These are phyloP conservation scores for Gossypium raimondii DNA, from an alignment of 345 rosid genomes.

Conservation along the genomic window DNA sequence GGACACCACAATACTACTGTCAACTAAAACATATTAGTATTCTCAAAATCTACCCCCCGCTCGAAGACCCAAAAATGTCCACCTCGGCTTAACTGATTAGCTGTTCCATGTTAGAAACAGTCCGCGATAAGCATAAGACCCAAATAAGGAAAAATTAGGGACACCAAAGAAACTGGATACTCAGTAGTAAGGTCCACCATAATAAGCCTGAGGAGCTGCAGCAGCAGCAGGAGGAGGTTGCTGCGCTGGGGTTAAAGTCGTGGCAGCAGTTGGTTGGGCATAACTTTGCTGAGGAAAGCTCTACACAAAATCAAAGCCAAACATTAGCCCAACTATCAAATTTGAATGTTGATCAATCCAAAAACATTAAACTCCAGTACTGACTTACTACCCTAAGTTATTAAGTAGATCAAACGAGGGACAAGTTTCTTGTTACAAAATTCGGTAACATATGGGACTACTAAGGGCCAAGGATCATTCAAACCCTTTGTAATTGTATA, in stretches of 20 bases:
- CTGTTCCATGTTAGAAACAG: too few species aligned
- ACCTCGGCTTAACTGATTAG: too few species aligned
- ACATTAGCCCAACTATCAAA: conserved; percentile 12
- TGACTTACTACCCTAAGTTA: neutral
- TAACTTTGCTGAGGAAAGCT: conserved; percentile 33
- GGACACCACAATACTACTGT: neutral
- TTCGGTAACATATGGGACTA: neutral
- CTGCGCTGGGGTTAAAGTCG: conserved; percentile 45
- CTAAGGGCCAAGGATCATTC: neutral
- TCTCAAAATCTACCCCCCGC: neutral
- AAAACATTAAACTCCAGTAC: too few species aligned
- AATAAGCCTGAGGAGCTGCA: conserved; percentile 57
- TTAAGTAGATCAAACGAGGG: neutral
- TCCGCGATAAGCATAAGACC: too few species aligned
- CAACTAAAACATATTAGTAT: neutral
- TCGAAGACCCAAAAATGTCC: neutral
- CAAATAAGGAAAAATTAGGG: neutral
- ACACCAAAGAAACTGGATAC: neutral
- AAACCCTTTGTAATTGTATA: neutral
- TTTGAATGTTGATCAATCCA: neutral
- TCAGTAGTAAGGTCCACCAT: conserved; percentile 51
- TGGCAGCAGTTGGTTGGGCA: conserved; percentile 35
- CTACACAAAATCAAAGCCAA: conserved; percentile 19
- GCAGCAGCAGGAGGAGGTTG: conserved; percentile 35
- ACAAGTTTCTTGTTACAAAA: neutral